A percentile compares a stretch with the other conserved stretches of the same genome.
phyloP scores from a whole-genome alignment of 1,139 yeast species.

The Eremothecium coryli region DNA sequence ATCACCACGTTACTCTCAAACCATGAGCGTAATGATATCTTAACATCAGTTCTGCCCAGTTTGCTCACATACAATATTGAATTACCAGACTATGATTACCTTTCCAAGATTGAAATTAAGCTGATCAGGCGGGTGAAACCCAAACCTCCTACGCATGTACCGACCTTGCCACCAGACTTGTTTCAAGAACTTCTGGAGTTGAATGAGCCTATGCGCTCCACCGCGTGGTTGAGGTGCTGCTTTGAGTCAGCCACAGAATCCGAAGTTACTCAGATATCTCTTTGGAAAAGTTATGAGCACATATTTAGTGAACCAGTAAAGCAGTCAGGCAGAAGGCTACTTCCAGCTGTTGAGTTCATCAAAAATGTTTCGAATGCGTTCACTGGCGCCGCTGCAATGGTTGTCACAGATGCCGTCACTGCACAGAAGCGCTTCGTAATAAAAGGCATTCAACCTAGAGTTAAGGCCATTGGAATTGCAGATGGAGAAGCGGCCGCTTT shows the following conservation, averaged over 20 bases:
- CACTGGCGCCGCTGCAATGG: constrained; percentile 91
- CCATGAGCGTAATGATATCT: constrained; percentile 38
- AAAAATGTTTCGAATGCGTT: constrained; percentile 89
- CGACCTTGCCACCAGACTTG: constrained; percentile 51
- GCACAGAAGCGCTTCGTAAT: constrained; percentile 77
- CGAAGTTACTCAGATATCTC: constrained; percentile 88
- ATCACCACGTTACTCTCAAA: constrained; percentile 32
- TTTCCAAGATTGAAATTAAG: constrained; percentile 36
- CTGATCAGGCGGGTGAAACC: constrained; percentile 37
- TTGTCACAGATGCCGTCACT: constrained; percentile 48
- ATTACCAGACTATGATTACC: constrained; percentile 27
- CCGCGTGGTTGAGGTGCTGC: constrained; percentile 90
- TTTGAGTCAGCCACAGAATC: constrained; percentile 69
- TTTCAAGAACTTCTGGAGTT: constrained; percentile 52
- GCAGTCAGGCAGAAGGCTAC: constrained; percentile 44
- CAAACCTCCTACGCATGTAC: constrained; percentile 49
- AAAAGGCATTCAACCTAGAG: constrained; percentile 75
- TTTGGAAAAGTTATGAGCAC: constrained; percentile 91
- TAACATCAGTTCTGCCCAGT: constrained; percentile 52
- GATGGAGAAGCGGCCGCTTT: constrained; percentile 22
- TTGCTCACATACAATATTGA: constrained; percentile 47
- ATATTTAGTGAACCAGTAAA: constrained; percentile 55
- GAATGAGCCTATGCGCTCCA: constrained; percentile 85
- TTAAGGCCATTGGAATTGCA: constrained; percentile 37
- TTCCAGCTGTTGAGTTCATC: constrained; percentile 94